Percentiles rank a stretch among this genome's conserved stretches.
Conservation (phyloP, 1,284 basidiomycete genomes). For the Puccinia triticina region DNA sequence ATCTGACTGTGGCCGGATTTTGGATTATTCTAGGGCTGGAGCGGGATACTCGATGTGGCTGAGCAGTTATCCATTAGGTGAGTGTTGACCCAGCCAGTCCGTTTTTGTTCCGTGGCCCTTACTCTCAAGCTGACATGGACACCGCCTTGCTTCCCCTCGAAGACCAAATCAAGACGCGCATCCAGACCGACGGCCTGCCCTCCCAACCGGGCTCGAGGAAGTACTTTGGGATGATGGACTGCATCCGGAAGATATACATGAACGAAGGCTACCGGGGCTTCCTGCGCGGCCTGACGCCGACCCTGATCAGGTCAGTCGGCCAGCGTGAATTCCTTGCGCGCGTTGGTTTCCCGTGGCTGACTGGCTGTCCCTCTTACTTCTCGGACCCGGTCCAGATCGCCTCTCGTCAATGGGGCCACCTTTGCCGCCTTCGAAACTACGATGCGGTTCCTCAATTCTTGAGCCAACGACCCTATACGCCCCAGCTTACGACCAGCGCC, state of each 20-base stretch:
- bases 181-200: slow-evolving; percentile 80
- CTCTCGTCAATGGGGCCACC: slow-evolving; percentile 44
- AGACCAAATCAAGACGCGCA: slow-evolving; percentile 91
- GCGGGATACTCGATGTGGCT: slow-evolving; percentile 62
- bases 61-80: slow-evolving; percentile 53
- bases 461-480: not conserved
- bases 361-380: not conserved
- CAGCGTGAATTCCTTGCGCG: not conserved
- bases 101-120: slow-evolving; percentile 48
- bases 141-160: not conserved
- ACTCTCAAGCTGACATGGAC: not conserved
- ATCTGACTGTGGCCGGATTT: not conserved
- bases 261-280: slow-evolving; percentile 83
- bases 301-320: slow-evolving; percentile 74
- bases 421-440: slow-evolving; percentile 48
- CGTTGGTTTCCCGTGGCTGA: not conserved
- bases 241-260: slow-evolving; percentile 76
- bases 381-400: slow-evolving; percentile 9
- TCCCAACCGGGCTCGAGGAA: slow-evolving; percentile 61
- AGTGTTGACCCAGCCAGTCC: slow-evolving; percentile 38
- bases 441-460: slow-evolving; percentile 30
- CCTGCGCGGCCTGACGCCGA: slow-evolving; percentile 83
- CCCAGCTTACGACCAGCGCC: not conserved
- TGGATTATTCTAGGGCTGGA: not conserved
- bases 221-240: slow-evolving; percentile 80